These are phyloP conservation scores for Rosa hybrid DNA, from an alignment of 331 rosid species.

Conservation along the genomic window DNA sequence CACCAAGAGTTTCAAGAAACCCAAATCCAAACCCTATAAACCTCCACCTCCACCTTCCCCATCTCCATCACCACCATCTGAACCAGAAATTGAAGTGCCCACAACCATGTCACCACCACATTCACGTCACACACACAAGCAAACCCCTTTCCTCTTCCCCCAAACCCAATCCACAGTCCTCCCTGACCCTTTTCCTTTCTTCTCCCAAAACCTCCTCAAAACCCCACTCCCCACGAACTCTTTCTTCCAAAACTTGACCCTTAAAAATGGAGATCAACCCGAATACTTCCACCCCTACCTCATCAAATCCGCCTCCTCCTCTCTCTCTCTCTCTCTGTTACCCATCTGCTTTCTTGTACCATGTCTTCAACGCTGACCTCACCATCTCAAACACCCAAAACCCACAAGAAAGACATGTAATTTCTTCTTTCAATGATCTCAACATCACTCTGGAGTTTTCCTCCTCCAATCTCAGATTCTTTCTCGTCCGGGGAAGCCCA, in stretches of 20 bases:
- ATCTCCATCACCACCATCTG: constrained; percentile 10
- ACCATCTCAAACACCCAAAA: constrained; percentile 47
- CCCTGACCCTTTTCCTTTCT: constrained; percentile 75
- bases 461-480: constrained; percentile 56
- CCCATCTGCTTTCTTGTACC: constrained; percentile 59
- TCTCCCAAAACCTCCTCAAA: constrained; percentile 57
- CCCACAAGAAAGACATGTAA: constrained; percentile 38
- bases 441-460: constrained; percentile 70
- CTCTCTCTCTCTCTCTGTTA: constrained; percentile 62
- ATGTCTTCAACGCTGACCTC: constrained; percentile 59
- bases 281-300: constrained; percentile 84
- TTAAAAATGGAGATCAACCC: constrained; percentile 67
- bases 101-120: background rate
- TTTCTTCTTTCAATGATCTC: constrained; percentile 64
- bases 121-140: constrained; percentile 18
- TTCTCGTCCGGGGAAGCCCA: constrained; percentile 84
- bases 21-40: constrained; percentile 6
- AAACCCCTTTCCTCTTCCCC: constrained; percentile 59
- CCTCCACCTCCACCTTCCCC: constrained; percentile 6
- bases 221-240: constrained; percentile 80
- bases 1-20: constrained; percentile 25
- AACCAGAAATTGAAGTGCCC: constrained; percentile 11
- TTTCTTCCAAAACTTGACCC: constrained; percentile 75
- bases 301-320: constrained; percentile 58
- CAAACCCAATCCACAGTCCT: constrained; percentile 49